Conservation (phyloP, 148 eudicot species). For the Arctostaphylos glauca region DNA sequence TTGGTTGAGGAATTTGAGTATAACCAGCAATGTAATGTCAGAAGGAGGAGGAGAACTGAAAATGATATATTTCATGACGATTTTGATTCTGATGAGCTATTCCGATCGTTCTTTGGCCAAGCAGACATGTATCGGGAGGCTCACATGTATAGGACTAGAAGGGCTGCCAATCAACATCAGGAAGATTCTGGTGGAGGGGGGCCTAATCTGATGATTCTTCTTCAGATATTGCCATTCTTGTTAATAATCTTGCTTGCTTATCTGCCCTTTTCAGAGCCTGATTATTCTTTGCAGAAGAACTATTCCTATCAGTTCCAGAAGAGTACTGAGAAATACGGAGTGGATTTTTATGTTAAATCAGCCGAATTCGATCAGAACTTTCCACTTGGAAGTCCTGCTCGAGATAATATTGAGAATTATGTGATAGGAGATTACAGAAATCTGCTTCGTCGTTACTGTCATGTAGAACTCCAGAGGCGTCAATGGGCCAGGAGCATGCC, state of each 20-base stretch:
- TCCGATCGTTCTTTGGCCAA: slow-evolving; percentile 89
- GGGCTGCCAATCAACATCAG: slow-evolving; percentile 48
- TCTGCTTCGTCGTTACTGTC: slow-evolving; percentile 85
- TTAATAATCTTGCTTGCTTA: slow-evolving; percentile 77
- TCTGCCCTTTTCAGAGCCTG: slow-evolving; percentile 91
- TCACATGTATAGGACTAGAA: slow-evolving; percentile 71
- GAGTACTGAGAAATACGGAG: slow-evolving; percentile 62
- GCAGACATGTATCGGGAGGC: slow-evolving; percentile 48
- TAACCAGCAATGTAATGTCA: slow-evolving; percentile 61
- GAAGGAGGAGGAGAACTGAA: slow-evolving; percentile 60
- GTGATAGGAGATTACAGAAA: slow-evolving; percentile 83
- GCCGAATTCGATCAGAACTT: slow-evolving; percentile 68
- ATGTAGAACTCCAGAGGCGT: slow-evolving; percentile 89
- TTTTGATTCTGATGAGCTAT: slow-evolving; percentile 94
- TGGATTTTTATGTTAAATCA: slow-evolving; percentile 75
- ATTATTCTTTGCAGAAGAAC: slow-evolving; percentile 81
- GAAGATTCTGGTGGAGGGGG: slow-evolving; percentile 51
- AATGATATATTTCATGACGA: slow-evolving; percentile 62
- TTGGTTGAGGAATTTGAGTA: slow-evolving; percentile 82
- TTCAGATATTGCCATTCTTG: slow-evolving; percentile 79
- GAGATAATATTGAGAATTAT: slow-evolving; percentile 59
- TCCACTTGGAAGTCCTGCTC: slow-evolving; percentile 68
- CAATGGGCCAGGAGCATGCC: slow-evolving; percentile 89
- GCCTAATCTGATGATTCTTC: slow-evolving; percentile 66
- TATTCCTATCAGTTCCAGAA: slow-evolving; percentile 64